These are phyloP conservation scores for Cladosporium phlei DNA, from an alignment of 2,329 filamentous ascomycete genomes.

Conservation along the genomic window DNA sequence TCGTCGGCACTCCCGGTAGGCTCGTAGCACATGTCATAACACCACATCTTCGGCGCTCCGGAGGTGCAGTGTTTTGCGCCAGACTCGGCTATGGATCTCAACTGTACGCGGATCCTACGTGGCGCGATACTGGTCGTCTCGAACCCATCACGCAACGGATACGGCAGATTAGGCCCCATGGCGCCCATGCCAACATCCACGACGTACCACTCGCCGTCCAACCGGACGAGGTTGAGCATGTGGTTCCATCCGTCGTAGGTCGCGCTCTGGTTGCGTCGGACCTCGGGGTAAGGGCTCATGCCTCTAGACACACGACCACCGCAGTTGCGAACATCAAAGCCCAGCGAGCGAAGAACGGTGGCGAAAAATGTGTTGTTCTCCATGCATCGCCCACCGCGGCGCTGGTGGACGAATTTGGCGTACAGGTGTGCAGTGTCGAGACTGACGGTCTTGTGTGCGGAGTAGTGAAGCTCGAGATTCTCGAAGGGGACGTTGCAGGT, in stretches of 20 bases:
- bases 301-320: conserved; percentile 37
- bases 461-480: conserved; percentile 54
- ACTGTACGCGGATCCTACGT: conserved; percentile 23
- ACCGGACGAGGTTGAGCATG: conserved; percentile 42
- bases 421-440: conserved; percentile 49
- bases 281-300: conserved; percentile 20
- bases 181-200: conserved; percentile 42
- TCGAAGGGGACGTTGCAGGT: conserved; percentile 52
- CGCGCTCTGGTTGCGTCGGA: conserved; percentile 18
- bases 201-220: conserved; percentile 22
- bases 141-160: conserved; percentile 32
- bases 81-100: conserved; percentile 22
- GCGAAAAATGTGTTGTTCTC: conserved; percentile 54
- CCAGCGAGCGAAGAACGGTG: conserved; percentile 48
- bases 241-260: conserved; percentile 35
- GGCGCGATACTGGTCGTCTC: conserved; percentile 18
- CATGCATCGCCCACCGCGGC: conserved; percentile 58
- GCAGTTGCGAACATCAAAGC: conserved; percentile 42
- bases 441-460: conserved; percentile 43
- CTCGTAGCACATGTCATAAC: conserved; percentile 33
- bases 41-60: conserved; percentile 38
- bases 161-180: conserved; percentile 34
- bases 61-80: conserved; percentile 19
- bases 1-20: conserved; percentile 19
- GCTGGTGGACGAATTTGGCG: conserved; percentile 46